Evolutionary conservation across 768 basidiomycete genomes (phyloP).

Genomic region (Austroboletus eburneus): DNA sequence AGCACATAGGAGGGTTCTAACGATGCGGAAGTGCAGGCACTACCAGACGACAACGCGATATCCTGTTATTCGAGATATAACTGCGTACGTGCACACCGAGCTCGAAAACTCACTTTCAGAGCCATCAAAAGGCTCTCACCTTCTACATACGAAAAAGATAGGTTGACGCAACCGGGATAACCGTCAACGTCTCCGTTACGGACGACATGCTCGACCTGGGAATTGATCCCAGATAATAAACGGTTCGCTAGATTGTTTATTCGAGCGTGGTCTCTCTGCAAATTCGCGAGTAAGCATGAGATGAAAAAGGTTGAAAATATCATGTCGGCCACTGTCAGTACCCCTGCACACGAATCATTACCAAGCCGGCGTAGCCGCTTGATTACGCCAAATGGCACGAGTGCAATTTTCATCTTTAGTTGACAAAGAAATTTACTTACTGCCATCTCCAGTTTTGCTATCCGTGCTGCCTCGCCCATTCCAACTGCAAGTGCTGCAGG

Average conservation of each 20-base stretch:
- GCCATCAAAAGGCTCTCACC: slow-evolving; percentile 98
- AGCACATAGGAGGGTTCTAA: slow-evolving; percentile 98
- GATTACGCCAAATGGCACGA: slow-evolving; percentile 32
- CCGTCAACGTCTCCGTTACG: slow-evolving; percentile 91
- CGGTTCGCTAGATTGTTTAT: slow-evolving; percentile 74
- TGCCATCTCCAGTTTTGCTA: slow-evolving; percentile 89
- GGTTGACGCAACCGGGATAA: slow-evolving; percentile 94
- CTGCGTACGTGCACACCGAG: slow-evolving; percentile 2
- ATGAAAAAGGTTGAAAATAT: neutral
- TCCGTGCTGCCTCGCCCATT: slow-evolving; percentile 88
- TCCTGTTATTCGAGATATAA: too few species aligned
- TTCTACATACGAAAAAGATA: slow-evolving; percentile 95
- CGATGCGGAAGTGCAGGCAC: slow-evolving; percentile 97
- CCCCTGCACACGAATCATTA: slow-evolving; percentile 89
- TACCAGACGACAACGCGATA: slow-evolving; percentile 95
- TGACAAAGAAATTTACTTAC: slow-evolving; percentile 50
- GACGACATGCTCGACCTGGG: slow-evolving; percentile 84
- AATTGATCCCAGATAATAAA: slow-evolving; percentile 75
- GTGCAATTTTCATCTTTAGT: slow-evolving; percentile 48
- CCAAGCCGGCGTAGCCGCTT: slow-evolving; percentile 53
- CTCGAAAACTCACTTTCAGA: slow-evolving; percentile 61
- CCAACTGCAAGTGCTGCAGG: slow-evolving; percentile 87
- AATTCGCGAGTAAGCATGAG: slow-evolving; percentile 5
- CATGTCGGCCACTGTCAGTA: slow-evolving; percentile 53
- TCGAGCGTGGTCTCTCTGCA: slow-evolving; percentile 74